These are phyloP conservation scores for Cavenderia fasciculata DNA, from an alignment of 78 protist genomes.

Conservation along the genomic window DNA sequence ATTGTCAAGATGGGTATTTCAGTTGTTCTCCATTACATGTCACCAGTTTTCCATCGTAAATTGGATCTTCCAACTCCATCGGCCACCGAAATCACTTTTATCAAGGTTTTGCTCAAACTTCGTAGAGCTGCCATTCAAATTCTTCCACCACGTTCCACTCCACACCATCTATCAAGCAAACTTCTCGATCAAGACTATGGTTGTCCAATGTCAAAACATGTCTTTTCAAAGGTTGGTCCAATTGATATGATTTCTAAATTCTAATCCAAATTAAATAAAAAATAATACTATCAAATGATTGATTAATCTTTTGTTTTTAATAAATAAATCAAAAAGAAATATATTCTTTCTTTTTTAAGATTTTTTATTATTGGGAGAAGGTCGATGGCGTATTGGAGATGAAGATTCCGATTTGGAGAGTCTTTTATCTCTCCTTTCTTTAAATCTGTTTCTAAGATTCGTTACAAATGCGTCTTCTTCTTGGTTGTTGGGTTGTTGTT, in stretches of 20 bases:
- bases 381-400: no score
- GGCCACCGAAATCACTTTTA: background rate
- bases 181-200: conserved; percentile 2
- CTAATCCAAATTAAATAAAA: background rate
- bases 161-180: background rate
- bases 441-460: no score
- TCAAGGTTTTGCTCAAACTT: background rate
- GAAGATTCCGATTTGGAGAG: no score
- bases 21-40: conserved; percentile 27
- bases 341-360: no score
- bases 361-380: no score
- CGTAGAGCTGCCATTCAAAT: background rate
- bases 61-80: conserved; percentile 13
- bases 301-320: no score
- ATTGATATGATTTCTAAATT: conserved; percentile 8
- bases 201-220: conserved; percentile 2
- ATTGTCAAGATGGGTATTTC: background rate
- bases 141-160: conserved; percentile 9
- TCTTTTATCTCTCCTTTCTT: no score
- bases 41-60: conserved; percentile 21
- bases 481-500: no score
- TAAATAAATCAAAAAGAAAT: no score
- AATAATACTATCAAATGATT: no score
- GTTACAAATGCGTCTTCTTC: no score
- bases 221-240: conserved; percentile 23